Conservation (phyloP, 345 rosid species). For the Sonneratia alba region DNA sequence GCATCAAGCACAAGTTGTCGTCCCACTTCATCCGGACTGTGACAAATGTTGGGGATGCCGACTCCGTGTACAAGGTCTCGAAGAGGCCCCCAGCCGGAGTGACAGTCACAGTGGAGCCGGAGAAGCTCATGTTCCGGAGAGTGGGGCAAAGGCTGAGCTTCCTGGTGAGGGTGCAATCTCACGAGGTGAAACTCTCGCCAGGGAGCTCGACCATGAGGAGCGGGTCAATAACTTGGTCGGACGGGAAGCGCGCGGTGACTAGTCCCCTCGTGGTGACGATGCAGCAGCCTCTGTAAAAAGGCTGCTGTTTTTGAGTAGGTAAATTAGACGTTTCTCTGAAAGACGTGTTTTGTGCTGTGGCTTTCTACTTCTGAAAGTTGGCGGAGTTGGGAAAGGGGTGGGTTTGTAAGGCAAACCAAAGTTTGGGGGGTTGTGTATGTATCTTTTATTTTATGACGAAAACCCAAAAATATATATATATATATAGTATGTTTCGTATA, state of each 20-base stretch:
- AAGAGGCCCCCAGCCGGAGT: constrained; percentile 51
- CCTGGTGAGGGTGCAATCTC: constrained; percentile 43
- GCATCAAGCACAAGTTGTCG: constrained; percentile 39
- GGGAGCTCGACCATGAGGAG: constrained; percentile 48
- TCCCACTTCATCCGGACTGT: constrained; percentile 68
- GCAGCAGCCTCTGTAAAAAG: constrained; percentile 75
- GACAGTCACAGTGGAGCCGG: constrained; percentile 48
- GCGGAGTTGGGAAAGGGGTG: not conserved
- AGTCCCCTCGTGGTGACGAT: constrained; percentile 81
- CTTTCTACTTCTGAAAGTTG: constrained; percentile 10
- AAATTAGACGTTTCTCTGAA: not conserved
- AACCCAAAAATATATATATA: no score
- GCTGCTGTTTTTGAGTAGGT: not conserved
- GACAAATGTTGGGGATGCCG: constrained; percentile 68
- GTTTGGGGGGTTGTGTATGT: not conserved
- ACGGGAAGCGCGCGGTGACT: constrained; percentile 64
- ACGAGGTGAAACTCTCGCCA: constrained; percentile 37
- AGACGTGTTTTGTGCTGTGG: not conserved
- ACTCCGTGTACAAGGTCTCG: constrained; percentile 36
- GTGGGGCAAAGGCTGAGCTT: constrained; percentile 68
- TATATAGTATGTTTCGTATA: no score
- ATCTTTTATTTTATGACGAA: not conserved
- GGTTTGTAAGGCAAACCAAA: not conserved
- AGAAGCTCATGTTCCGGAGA: constrained; percentile 46
- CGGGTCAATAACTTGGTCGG: constrained; percentile 75